Evolutionary conservation across 176 grass and related monocot species (phyloP), one percentile per base, ranked within the genome.

Genomic region (Poa pratensis): DNA sequence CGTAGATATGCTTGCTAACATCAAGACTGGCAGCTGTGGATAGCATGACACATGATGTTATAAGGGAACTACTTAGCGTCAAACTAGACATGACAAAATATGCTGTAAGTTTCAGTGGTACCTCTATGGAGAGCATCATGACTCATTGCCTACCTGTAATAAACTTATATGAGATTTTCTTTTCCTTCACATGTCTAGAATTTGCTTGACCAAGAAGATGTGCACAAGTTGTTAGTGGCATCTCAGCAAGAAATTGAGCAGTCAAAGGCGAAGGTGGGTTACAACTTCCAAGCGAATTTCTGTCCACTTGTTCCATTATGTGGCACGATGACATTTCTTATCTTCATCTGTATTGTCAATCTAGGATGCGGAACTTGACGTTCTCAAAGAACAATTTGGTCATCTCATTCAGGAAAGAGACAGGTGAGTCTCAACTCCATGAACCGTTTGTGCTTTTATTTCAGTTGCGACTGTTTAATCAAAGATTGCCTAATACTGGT

Each of bases 1-100:
- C 7, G 30, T 53, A 97, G 94, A 84, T 94, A 77, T 97, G 94
- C 43, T 59, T 90, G 80, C 64, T 94, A 58, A 97, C 83, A 73
- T 85, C 94, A 48, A 90, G 94, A 89, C 85, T 97, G 79, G 94
- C 90, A 24, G 73, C 87, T 59, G 94, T 94, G 37, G 92, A 94
- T 85, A 97, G 81, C 64, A 97, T 97, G 94, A 97, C 92, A 2
- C 94, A 97, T 87, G 94, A 97, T 90, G 88, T 97, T 80, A 97
- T 97, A 79, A 94, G 87, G 89, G 94, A 97, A 61, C 74, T 94
- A 69, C 92, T 97, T 65, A 85, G 85, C 3, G 92, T 97, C 81
- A 97, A 97, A 88, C 86, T 97, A 89, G 88, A 97, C 83, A 91
- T 97, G 85, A 88, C 87, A 77, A 94, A 90, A 83, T 97, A 94